phyloP scores from a whole-genome alignment of 2,329 filamentous ascomycete species.

The Verticillium nonalfalfae region DNA sequence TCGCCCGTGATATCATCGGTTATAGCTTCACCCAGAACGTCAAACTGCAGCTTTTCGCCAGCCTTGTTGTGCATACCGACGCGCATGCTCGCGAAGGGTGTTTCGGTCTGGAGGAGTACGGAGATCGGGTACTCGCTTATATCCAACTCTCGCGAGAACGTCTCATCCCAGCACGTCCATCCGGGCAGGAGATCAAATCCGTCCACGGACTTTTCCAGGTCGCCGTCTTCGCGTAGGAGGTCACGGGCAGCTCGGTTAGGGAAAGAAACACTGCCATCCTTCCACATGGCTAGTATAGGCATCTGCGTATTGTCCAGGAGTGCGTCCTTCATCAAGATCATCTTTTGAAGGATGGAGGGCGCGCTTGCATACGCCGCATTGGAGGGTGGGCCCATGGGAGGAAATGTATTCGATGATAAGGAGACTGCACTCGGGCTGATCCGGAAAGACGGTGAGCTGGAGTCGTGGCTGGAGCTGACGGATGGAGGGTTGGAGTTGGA shows the following conservation, averaged over 20 bases:
- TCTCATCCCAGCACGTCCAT: constrained; percentile 59
- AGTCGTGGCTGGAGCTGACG: constrained; percentile 38
- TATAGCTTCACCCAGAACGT: constrained; percentile 62
- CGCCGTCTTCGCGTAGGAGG: constrained; percentile 38
- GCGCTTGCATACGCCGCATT: constrained; percentile 46
- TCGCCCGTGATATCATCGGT: constrained; percentile 61
- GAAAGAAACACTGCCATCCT: constrained; percentile 66
- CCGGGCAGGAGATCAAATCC: constrained; percentile 51
- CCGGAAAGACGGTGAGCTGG: constrained; percentile 37
- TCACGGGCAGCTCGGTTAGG: constrained; percentile 60
- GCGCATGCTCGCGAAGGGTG: constrained; percentile 50
- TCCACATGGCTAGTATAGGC: constrained; percentile 76
- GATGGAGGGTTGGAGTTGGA: constrained; percentile 38
- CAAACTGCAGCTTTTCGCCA: constrained; percentile 50
- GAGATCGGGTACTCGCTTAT: constrained; percentile 61
- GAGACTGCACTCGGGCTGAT: constrained; percentile 44
- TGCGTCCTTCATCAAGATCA: constrained; percentile 69
- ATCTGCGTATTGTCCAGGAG: constrained; percentile 69
- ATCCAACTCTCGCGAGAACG: constrained; percentile 54
- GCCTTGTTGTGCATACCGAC: constrained; percentile 56
- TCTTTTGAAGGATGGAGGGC: constrained; percentile 65
- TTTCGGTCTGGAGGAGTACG: constrained; percentile 54
- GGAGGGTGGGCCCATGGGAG: constrained; percentile 60
- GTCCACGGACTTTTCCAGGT: constrained; percentile 32
- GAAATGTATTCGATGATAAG: constrained; percentile 54